Conservation (phyloP, 805 yeast species). For the Metschnikowia colocasiae region DNA sequence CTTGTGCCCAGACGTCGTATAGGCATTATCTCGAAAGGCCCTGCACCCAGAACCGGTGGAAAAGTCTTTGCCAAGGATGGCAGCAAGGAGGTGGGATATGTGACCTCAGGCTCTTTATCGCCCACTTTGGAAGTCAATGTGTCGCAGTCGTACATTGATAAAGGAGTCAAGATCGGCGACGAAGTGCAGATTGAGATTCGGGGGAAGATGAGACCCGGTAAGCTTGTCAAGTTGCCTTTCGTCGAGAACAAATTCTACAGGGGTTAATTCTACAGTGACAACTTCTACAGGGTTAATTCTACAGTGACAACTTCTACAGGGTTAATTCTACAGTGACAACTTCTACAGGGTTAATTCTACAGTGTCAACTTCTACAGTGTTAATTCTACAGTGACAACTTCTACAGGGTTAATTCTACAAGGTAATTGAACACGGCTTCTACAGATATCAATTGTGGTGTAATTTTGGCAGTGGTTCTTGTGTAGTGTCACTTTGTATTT, state of each 20-base stretch:
- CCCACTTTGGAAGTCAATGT: constrained; percentile 70
- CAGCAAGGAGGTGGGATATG: constrained; percentile 47
- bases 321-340: too few species aligned
- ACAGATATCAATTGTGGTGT: too few species aligned
- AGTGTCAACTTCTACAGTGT: too few species aligned
- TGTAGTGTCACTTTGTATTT: background rate
- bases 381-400: too few species aligned
- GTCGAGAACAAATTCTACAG: constrained; percentile 70
- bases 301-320: too few species aligned
- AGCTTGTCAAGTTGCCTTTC: constrained; percentile 80
- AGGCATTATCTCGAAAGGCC: constrained; percentile 75
- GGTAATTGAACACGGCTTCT: too few species aligned
- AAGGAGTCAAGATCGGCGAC: constrained; percentile 72
- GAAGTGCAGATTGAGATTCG: constrained; percentile 71
- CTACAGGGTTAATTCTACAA: too few species aligned
- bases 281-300: too few species aligned
- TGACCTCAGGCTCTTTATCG: constrained; percentile 62
- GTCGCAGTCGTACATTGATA: constrained; percentile 85
- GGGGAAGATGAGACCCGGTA: constrained; percentile 75
- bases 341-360: too few species aligned
- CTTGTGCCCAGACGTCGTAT: constrained; percentile 58
- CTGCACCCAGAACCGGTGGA: constrained; percentile 85
- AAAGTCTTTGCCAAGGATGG: constrained; percentile 57
- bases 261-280: constrained; percentile 17
- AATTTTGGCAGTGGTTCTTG: too few species aligned